phyloP scores from a whole-genome alignment of 495 filamentous ascomycete genomes.

The Hypoxylon cercidicola region DNA sequence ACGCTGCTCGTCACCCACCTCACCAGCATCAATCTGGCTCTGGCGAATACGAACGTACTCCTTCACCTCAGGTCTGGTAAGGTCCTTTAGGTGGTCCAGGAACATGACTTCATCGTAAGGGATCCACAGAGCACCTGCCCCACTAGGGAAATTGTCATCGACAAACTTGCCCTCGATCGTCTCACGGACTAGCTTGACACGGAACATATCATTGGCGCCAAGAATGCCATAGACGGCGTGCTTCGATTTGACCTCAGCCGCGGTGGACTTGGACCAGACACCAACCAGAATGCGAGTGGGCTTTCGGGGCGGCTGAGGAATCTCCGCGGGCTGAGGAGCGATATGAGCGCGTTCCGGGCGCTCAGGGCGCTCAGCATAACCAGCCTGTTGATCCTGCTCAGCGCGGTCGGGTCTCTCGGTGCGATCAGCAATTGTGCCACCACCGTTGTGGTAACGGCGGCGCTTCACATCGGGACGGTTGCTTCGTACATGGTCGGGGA shows the following conservation, averaged over 20 bases:
- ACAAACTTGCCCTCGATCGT: constrained; percentile 61
- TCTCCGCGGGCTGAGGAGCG: constrained; percentile 19
- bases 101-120: constrained; percentile 64
- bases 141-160: constrained; percentile 60
- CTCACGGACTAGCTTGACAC: constrained; percentile 61
- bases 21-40: constrained; percentile 57
- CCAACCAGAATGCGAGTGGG: constrained; percentile 61
- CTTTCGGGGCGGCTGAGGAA: constrained; percentile 40
- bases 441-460: constrained; percentile 39
- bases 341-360: constrained; percentile 18
- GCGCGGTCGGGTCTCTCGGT: constrained; percentile 1
- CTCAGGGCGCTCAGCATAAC: constrained; percentile 8
- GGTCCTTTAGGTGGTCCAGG: constrained; percentile 54
- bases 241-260: constrained; percentile 50
- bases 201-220: constrained; percentile 63
- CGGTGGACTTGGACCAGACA: constrained; percentile 59
- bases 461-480: constrained; percentile 52
- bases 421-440: constrained; percentile 31
- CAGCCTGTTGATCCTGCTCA: neutral
- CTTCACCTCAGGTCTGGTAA: constrained; percentile 61
- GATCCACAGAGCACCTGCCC: constrained; percentile 65
- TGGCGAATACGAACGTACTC: constrained; percentile 65
- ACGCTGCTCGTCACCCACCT: constrained; percentile 52
- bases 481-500: constrained; percentile 50
- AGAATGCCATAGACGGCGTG: constrained; percentile 65